Evolutionary conservation across 306 rosid genomes (phyloP).

Genomic region (Casuarina equisetifolia): DNA sequence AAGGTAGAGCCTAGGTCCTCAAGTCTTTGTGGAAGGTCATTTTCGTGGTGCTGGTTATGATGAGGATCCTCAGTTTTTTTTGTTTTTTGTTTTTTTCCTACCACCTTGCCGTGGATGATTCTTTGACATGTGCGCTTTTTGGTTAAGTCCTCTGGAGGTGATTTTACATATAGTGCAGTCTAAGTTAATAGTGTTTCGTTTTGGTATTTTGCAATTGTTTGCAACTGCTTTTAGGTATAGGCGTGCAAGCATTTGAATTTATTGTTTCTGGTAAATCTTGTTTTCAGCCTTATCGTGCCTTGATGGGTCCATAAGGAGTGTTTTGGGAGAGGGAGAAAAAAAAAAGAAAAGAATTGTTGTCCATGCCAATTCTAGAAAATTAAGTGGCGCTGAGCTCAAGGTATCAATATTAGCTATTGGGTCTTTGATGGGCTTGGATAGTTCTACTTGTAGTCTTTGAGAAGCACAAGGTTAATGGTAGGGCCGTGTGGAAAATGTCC

Average conservation of each 20-base stretch:
- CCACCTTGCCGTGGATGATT: conserved; percentile 24
- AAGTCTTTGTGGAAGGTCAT: conserved; percentile 15
- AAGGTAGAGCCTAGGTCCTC: conserved; percentile 12
- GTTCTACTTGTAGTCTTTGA: background rate
- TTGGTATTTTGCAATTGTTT: background rate
- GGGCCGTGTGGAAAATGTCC: background rate
- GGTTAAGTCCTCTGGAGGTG: background rate
- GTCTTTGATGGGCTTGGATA: background rate
- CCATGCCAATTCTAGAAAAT: background rate
- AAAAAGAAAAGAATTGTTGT: background rate
- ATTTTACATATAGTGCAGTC: background rate
- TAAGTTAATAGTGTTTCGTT: background rate
- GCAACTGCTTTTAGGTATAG: background rate
- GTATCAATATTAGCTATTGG: background rate
- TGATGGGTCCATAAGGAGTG: background rate
- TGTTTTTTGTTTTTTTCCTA: conserved; percentile 9
- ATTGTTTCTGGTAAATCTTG: background rate
- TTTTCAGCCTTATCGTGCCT: background rate
- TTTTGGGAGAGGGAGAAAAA: background rate
- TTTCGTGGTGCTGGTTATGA: conserved; percentile 8
- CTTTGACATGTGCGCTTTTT: background rate
- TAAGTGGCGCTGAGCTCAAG: background rate
- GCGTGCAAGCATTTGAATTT: background rate
- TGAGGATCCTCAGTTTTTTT: background rate
- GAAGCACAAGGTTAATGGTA: background rate